Conservation (phyloP, 2,329 filamentous ascomycete genomes). For the Alternaria viburni region DNA sequence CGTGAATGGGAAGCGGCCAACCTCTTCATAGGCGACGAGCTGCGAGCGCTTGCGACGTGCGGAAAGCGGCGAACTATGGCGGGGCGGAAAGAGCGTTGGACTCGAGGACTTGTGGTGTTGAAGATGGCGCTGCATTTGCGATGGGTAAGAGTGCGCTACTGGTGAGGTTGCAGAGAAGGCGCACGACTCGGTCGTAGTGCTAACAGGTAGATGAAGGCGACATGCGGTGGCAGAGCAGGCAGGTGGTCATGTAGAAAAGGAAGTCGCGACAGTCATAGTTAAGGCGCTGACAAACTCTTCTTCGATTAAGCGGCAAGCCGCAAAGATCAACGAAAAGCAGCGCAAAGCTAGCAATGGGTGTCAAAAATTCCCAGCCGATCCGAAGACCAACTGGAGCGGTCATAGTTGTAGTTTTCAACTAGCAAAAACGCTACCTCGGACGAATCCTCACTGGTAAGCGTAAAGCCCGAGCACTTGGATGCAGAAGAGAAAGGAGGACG, state of each 20-base stretch:
- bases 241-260: too few relatives aligned
- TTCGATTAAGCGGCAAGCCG: slow-evolving; percentile 35
- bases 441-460: slow-evolving; percentile 84
- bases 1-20: background rate
- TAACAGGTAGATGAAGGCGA: background rate
- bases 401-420: slow-evolving; percentile 83
- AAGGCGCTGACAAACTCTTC: slow-evolving; percentile 28
- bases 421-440: slow-evolving; percentile 89
- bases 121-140: background rate
- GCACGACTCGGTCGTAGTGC: background rate
- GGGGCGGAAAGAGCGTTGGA: background rate
- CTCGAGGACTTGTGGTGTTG: background rate
- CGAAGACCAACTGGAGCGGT: slow-evolving; percentile 75
- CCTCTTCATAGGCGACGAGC: background rate
- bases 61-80: background rate
- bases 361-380: slow-evolving; percentile 83
- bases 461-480: slow-evolving; percentile 73
- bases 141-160: background rate
- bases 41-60: background rate
- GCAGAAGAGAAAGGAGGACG: slow-evolving; percentile 6
- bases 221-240: background rate
- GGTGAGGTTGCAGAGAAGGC: background rate
- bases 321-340: slow-evolving; percentile 40
- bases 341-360: slow-evolving; percentile 46
- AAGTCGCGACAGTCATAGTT: background rate